Evolutionary conservation across 257 asterid species (phyloP).

Genomic region (Solanum paucissectum): DNA sequence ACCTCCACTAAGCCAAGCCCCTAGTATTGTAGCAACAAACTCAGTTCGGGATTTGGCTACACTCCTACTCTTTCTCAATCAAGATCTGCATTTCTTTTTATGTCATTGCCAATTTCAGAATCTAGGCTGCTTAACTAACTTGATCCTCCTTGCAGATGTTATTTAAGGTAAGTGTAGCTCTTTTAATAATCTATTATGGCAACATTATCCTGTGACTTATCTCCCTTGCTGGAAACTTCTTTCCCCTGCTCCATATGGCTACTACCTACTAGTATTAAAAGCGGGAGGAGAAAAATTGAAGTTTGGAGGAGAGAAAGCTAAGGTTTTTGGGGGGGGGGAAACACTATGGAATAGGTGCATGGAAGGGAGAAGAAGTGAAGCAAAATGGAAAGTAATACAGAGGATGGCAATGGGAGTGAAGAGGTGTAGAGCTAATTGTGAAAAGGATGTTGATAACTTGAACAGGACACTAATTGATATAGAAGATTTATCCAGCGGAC

Average conservation of each 20-base stretch:
- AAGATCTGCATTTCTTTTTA: slow-evolving; percentile 24
- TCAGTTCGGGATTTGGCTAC: slow-evolving; percentile 79
- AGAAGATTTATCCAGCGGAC: neutral
- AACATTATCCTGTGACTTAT: slow-evolving; percentile 30
- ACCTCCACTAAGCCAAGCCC: slow-evolving; percentile 57
- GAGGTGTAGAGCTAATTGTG: neutral
- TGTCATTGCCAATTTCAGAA: slow-evolving; percentile 25
- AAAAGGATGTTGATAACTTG: neutral
- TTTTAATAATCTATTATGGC: slow-evolving; percentile 55
- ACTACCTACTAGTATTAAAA: slow-evolving; percentile 16
- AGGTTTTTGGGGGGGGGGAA: slow-evolving; percentile 2
- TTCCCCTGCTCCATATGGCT: slow-evolving; percentile 51
- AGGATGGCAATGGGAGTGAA: neutral
- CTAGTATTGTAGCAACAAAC: slow-evolving; percentile 78
- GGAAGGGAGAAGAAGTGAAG: neutral
- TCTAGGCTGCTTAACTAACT: slow-evolving; percentile 27
- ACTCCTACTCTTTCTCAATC: slow-evolving; percentile 62
- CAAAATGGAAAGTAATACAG: neutral
- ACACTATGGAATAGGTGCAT: slow-evolving; percentile 3
- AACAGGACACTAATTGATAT: neutral
- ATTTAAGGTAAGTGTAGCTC: slow-evolving; percentile 54
- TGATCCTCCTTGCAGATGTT: slow-evolving; percentile 47
- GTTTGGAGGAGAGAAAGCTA: slow-evolving; percentile 3
- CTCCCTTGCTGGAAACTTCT: slow-evolving; percentile 36
- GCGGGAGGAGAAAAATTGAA: slow-evolving; percentile 27